Evolutionary conservation across 2,329 filamentous ascomycete genomes (phyloP).

Genomic region (Neonectria hederae): DNA sequence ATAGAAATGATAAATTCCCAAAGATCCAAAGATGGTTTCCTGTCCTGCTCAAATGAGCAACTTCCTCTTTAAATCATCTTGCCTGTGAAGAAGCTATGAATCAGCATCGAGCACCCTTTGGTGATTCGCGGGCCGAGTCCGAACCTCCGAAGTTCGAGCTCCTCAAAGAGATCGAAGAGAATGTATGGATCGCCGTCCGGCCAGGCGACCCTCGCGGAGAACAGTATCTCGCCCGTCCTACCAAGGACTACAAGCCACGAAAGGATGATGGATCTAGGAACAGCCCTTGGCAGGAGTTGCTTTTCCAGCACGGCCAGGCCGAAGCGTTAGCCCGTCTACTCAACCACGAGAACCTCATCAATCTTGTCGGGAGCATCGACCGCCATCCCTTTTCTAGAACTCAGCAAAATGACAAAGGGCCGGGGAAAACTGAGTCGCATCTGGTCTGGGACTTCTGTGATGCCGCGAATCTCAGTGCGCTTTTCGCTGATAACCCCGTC

Average conservation of each 20-base stretch:
- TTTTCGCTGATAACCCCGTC: slow-evolving; percentile 47
- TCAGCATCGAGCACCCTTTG: neutral
- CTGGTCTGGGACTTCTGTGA: slow-evolving; percentile 64
- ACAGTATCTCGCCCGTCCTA: slow-evolving; percentile 46
- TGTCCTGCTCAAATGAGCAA: neutral
- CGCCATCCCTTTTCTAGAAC: slow-evolving; percentile 29
- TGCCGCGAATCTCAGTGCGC: slow-evolving; percentile 57
- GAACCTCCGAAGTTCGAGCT: slow-evolving; percentile 39
- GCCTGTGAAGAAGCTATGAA: slow-evolving; percentile 1
- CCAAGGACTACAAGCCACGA: neutral
- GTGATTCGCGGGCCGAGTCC: slow-evolving; percentile 4
- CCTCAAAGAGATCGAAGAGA: slow-evolving; percentile 41
- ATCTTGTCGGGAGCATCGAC: slow-evolving; percentile 51
- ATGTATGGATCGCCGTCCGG: slow-evolving; percentile 46
- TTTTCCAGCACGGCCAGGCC: slow-evolving; percentile 45
- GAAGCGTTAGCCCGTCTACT: slow-evolving; percentile 49
- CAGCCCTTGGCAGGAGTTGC: slow-evolving; percentile 13
- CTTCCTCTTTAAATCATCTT: neutral
- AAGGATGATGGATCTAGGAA: neutral
- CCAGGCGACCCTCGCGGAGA: slow-evolving; percentile 43
- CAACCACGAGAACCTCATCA: slow-evolving; percentile 62
- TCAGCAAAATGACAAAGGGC: slow-evolving; percentile 21
- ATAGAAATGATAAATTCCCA: slow-evolving; percentile 3
- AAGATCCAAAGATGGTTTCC: neutral
- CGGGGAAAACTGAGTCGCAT: slow-evolving; percentile 40